Evolutionary conservation across 2,329 filamentous ascomycete genomes (phyloP), one percentile per base, ranked within the genome.

Genomic region (Microdochium trichocladiopsis): DNA sequence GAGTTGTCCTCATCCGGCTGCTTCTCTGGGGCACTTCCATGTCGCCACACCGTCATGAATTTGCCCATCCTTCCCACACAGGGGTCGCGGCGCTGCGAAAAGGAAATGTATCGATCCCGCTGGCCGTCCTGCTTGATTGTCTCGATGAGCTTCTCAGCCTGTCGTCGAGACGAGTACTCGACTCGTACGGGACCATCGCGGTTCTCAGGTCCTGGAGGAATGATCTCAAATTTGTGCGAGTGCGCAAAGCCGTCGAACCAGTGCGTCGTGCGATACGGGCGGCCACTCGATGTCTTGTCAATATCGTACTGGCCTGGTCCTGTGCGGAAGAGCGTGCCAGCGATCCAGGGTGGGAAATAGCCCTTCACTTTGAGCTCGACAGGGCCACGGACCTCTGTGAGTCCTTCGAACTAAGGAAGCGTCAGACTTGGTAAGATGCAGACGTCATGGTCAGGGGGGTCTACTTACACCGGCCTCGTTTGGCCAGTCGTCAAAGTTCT

Each of bases 161-260:
- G 86, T 22, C 82, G 77, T 11, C 86, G 77, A 1, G 88, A 94
- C 6, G 85, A 86, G 65, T 93, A 93, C 23, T 77, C 71, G 2
- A 92, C 85, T 31, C 72, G 69, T 10, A 63, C 59, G 0, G 62
- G 62, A 25, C 53, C 55, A 2, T 58, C 56, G 2, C 56, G 22
- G 25, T 56, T 52, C 9, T 51, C 37, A 4, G 60, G 51, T 16
- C 61, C 62, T 18, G 76, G 63, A 31, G 28, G 41, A 2, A 82
- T 60, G 28, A 93, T 86, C 53, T 89, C 77, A 63, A 93, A 93
- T 25, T 80, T 82, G 68, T 93, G 87, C 1, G 82, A 75, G 52
- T 88, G 80, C 2, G 82, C 79, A 53, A 90, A 83, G 5, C 87
- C 87, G 63, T 94, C 90, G 58, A 94, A 94, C 89, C 89, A 94